Percentiles rank a stretch among this genome's conserved stretches.
These are phyloP conservation scores for Syzygium syzygioides DNA, from an alignment of 441 rosid genomes.

Conservation along the genomic window DNA sequence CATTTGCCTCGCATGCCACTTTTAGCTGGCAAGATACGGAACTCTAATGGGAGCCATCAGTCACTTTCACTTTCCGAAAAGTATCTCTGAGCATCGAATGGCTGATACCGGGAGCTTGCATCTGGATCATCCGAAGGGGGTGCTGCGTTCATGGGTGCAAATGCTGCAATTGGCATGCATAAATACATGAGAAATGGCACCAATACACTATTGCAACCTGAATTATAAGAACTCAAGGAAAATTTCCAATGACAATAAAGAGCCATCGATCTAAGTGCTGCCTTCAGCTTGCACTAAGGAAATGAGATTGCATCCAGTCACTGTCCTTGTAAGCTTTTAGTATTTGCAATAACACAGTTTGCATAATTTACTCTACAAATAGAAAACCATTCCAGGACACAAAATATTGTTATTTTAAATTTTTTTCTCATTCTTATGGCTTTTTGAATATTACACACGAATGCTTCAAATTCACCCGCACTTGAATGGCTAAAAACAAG, in stretches of 20 bases:
- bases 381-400: not conserved
- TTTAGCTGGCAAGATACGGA: not conserved
- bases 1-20: not conserved
- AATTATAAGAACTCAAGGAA: not conserved
- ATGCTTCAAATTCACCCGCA: not conserved
- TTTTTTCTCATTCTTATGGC: not conserved
- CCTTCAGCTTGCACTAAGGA: not conserved
- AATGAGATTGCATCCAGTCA: not conserved
- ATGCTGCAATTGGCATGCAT: conserved; percentile 46
- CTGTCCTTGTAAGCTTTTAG: not conserved
- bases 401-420: not conserved
- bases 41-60: conserved; percentile 1
- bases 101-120: conserved; percentile 33
- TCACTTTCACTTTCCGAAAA: conserved; percentile 30
- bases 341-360: not conserved
- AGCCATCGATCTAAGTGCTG: not conserved
- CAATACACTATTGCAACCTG: not conserved
- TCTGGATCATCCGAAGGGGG: conserved; percentile 19
- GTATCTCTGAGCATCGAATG: conserved; percentile 60
- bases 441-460: not conserved
- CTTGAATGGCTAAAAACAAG: not conserved
- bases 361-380: not conserved
- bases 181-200: not conserved
- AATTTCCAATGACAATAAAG: not conserved
- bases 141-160: conserved; percentile 79